A percentile compares a stretch with the other conserved stretches of the same genome.
Evolutionary conservation across 2,329 filamentous ascomycete genomes (phyloP).

Genomic region (Arachnopeziza araneosa): DNA sequence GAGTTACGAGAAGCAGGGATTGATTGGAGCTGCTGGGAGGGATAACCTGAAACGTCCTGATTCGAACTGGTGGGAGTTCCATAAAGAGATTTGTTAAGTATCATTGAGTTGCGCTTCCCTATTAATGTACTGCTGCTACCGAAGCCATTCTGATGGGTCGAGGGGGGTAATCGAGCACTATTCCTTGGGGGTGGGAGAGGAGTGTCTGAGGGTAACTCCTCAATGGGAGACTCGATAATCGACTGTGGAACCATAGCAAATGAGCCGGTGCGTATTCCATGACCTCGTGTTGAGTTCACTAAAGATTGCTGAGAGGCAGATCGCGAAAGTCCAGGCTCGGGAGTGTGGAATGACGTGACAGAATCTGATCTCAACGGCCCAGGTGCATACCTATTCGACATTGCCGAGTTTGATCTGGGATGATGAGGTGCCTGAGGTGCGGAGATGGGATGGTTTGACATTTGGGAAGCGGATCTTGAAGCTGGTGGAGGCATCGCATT

Average conservation of each 20-base stretch:
- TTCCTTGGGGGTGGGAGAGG: background rate
- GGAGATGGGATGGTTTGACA: constrained; percentile 8
- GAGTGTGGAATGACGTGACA: background rate
- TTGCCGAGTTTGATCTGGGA: constrained; percentile 15
- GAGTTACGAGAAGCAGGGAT: constrained; percentile 23
- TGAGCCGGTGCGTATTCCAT: constrained; percentile 29
- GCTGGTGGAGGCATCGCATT: constrained; percentile 12
- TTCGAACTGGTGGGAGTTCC: background rate
- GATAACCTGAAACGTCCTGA: background rate
- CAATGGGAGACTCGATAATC: constrained; percentile 33
- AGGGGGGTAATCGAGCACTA: background rate
- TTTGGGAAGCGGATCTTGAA: constrained; percentile 17
- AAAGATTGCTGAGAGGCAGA: constrained; percentile 15
- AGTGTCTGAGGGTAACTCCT: constrained; percentile 14
- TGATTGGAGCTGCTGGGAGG: background rate
- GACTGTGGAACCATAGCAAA: constrained; percentile 29
- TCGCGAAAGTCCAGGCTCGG: constrained; percentile 8
- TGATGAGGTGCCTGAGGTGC: constrained; percentile 15
- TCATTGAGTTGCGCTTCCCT: background rate
- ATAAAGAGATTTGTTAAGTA: background rate
- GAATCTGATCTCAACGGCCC: constrained; percentile 1
- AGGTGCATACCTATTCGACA: background rate
- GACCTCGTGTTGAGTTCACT: constrained; percentile 4
- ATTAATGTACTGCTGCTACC: background rate
- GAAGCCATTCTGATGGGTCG: background rate